Evolutionary conservation across 2,329 filamentous ascomycete genomes (phyloP), one percentile per base, ranked within the genome.

Genomic region (Trichocomaceae sp.): DNA sequence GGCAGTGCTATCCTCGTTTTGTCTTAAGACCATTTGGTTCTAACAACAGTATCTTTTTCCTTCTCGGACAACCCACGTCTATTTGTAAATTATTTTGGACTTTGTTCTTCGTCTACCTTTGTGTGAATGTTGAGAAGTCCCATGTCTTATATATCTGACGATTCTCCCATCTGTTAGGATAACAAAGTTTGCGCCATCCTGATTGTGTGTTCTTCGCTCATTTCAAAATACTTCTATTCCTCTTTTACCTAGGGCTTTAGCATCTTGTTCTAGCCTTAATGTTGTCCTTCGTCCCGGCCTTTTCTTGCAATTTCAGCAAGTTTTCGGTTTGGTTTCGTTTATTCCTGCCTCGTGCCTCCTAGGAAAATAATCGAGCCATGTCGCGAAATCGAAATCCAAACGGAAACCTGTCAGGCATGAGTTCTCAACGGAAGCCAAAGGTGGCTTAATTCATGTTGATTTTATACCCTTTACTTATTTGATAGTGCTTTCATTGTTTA

Each of bases 1-100:
- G 26, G 33, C 57, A 73, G 72, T 29, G 79, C 77, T 52, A 75
- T 71, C 58, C 79, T 76, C 64, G 73, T 78, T 60, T 72, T 76
- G 61, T 73, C 69, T 59, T 58, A 53, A n/a, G 35, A 44, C 37
- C 26, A 31, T 3, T 20, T 7, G 35, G 19, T n/a, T 42, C 20
- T 42, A 3, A 9, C 37, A 12, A 29, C 48, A 50, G n/a, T 7
- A 4, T 7, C 23, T 26, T 29, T 19, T 20, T 22, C 12, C 23
- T 41, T 5, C 26, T 33, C 12, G 37, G 26, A 50, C 48, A 50
- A 31, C 26, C 31, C 29, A 19, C n/a, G 48, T 50, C 48, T 50
- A 39, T 20, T 41, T 50, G 48, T 50, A 50, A 46, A 47, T 46
- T 52, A 47, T 45, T 46, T n/a, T 42, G 39, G 50, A 31, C 39